Conservation (phyloP, 306 rosid species). For the Abrus precatorius region DNA sequence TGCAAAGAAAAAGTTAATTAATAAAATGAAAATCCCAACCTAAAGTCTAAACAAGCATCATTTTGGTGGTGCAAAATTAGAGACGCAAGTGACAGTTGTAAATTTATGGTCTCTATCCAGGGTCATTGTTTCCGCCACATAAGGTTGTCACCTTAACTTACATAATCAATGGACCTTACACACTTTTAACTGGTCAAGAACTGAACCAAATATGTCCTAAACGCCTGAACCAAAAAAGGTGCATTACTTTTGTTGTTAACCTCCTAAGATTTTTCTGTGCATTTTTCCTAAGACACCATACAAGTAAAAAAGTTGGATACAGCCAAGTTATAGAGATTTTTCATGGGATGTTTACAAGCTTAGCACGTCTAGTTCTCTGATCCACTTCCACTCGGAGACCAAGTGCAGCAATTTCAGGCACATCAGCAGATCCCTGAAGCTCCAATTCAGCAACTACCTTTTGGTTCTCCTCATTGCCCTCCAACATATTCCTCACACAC, state of each 20-base stretch:
- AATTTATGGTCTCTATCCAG: neutral
- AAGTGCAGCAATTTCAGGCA: slow-evolving; percentile 71
- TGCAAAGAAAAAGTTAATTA: neutral
- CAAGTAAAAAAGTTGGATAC: neutral
- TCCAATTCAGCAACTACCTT: slow-evolving; percentile 74
- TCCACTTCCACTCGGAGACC: slow-evolving; percentile 85
- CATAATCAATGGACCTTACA: neutral
- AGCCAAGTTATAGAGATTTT: neutral
- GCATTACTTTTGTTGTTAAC: neutral
- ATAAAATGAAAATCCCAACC: no score
- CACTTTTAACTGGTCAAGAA: no score
- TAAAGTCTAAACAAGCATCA: neutral
- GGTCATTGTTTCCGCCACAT: neutral
- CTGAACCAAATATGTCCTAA: no score
- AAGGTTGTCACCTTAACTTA: neutral
- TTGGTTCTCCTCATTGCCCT: slow-evolving; percentile 76
- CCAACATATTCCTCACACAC: slow-evolving; percentile 78
- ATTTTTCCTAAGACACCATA: no score
- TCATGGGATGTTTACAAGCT: slow-evolving; percentile 72
- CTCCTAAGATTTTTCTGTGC: no score
- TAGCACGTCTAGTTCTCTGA: slow-evolving; percentile 66
- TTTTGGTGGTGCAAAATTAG: slow-evolving; percentile 1
- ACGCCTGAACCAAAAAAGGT: neutral
- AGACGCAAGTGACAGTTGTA: neutral
- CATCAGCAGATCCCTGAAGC: slow-evolving; percentile 73